phyloP scores from a whole-genome alignment of 139 green algal species.

The Chlorella vulgaris region DNA sequence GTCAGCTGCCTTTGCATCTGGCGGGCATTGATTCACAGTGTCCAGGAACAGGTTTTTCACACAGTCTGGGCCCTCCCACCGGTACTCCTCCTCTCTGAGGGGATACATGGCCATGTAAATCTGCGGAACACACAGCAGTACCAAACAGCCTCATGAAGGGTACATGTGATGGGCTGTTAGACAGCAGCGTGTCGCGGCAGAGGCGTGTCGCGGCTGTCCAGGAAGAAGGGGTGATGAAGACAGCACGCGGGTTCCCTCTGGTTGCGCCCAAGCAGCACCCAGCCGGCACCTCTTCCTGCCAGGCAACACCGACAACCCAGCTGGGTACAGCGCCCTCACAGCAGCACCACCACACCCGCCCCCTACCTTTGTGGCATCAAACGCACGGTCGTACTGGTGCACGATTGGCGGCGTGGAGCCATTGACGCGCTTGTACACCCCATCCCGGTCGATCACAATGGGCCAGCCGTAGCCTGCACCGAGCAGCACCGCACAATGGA shows the following conservation, averaged over 20 bases:
- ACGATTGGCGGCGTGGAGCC: conserved; percentile 13
- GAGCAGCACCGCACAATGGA: neutral
- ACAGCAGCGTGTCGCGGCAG: too few species aligned
- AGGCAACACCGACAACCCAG: too few species aligned
- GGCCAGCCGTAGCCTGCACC: conserved; percentile 21
- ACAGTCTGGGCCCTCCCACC: conserved; percentile 21
- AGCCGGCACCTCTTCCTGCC: too few species aligned
- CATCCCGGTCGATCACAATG: conserved; percentile 2
- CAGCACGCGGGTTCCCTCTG: too few species aligned
- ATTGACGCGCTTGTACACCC: neutral
- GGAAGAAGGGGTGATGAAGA: too few species aligned
- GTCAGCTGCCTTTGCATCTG: neutral
- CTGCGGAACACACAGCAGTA: neutral
- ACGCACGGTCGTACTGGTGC: conserved; percentile 16
- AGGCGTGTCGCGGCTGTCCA: too few species aligned
- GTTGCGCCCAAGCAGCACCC: too few species aligned
- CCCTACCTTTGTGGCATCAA: neutral
- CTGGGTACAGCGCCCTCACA: too few species aligned
- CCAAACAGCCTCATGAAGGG: neutral
- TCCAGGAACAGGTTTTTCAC: conserved; percentile 21
- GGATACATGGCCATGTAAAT: conserved; percentile 24
- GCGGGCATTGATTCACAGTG: conserved; percentile 2
- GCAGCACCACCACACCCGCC: neutral
- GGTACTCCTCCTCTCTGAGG: neutral
- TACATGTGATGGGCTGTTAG: neutral